Conservation (phyloP, 441 rosid species). For the Breynia disticha region DNA sequence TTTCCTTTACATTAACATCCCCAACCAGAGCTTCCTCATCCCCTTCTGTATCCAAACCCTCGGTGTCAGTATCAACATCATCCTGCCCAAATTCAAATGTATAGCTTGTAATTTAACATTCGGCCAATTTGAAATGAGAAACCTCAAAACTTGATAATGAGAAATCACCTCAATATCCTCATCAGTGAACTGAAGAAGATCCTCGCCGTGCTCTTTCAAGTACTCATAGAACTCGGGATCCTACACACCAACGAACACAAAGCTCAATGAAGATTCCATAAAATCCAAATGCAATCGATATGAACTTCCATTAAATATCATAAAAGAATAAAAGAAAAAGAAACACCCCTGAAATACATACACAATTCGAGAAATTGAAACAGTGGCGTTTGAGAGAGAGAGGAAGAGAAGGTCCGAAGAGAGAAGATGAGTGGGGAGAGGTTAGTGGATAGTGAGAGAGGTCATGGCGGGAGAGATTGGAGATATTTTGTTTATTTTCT, state of each 20-base stretch:
- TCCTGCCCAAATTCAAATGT: constrained; percentile 35
- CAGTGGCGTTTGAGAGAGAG: no score
- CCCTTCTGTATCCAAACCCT: constrained; percentile 26
- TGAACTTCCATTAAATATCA: no score
- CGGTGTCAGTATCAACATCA: constrained; percentile 43
- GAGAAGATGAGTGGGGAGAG: no score
- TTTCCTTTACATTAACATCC: constrained; percentile 22
- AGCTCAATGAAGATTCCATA: not conserved
- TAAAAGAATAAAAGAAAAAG: no score
- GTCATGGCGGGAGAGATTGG: no score
- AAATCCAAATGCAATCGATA: no score
- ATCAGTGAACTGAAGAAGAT: constrained; percentile 68
- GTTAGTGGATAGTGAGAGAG: no score
- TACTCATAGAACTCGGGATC: constrained; percentile 75
- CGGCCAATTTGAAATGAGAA: constrained; percentile 6
- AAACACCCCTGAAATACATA: no score
- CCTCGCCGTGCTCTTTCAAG: constrained; percentile 65
- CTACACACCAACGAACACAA: constrained; percentile 27
- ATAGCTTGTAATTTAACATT: constrained; percentile 4
- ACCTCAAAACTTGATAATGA: not conserved
- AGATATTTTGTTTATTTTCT: no score
- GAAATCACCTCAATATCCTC: constrained; percentile 54
- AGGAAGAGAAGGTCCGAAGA: no score
- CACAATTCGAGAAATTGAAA: no score
- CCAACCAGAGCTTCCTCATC: constrained; percentile 26